Percentiles rank a stretch among this genome's conserved stretches.
phyloP scores from a whole-genome alignment of 2,329 filamentous ascomycete species.

The Pseudofabraea citricarpa region DNA sequence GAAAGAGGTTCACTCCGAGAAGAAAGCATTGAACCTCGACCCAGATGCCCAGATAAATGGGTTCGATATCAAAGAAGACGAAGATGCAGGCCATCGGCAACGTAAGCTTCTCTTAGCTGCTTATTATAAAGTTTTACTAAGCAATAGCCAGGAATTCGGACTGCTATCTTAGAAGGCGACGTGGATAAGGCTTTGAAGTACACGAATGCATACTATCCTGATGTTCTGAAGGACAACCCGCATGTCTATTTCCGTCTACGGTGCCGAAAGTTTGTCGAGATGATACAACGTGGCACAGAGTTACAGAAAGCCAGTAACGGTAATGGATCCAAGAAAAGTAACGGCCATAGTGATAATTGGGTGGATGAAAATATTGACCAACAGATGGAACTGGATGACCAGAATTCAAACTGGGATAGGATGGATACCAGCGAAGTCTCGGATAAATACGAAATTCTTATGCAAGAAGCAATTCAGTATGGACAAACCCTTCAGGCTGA shows the following conservation, averaged over 20 bases:
- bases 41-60: constrained; percentile 46
- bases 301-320: constrained; percentile 34
- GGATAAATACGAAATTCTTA: constrained; percentile 38
- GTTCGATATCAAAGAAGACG: constrained; percentile 70
- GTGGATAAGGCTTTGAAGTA: constrained; percentile 85
- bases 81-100: constrained; percentile 82
- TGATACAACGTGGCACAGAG: constrained; percentile 74
- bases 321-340: constrained; percentile 29
- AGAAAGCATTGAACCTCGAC: constrained; percentile 61
- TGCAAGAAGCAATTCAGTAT: constrained; percentile 70
- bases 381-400: constrained; percentile 50
- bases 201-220: constrained; percentile 73
- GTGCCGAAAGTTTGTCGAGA: constrained; percentile 92
- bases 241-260: constrained; percentile 83
- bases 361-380: constrained; percentile 31
- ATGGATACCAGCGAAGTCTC: constrained; percentile 47
- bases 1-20: constrained; percentile 71
- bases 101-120: constrained; percentile 48
- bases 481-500: constrained; percentile 74
- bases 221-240: constrained; percentile 73
- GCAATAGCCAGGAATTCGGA: constrained; percentile 73
- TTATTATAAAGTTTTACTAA: too few species aligned
- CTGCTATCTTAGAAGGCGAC: constrained; percentile 84
- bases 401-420: constrained; percentile 37
- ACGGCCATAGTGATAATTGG: constrained; percentile 32